Base-by-base conservation (phyloP, 192 early-diverging fungal species). In the Helicostylum pulchrum region DNA sequence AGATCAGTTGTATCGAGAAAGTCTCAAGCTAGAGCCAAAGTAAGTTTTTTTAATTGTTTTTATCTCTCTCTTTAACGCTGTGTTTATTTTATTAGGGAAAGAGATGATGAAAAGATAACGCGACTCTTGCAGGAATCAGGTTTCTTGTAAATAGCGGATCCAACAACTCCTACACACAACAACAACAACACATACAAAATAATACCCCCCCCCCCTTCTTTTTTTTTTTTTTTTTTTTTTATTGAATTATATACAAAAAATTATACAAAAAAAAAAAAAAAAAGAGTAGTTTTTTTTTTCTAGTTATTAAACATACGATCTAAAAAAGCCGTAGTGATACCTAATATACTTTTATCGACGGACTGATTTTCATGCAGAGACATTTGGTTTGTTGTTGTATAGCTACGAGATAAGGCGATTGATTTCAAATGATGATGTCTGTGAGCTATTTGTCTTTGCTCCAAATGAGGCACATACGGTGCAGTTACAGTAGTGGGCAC, bases 1-100 rank as follows among this genome's bases (percentile, higher is more conserved):
- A 31, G 77, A 82, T 50, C 85, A 87, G 70, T 77, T 95, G 43
- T 96, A 92, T 76, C 81, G 86, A 44, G 83, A 86, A 80, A 89
- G 88, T 70, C 72, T 91, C 43, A 83, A 73, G 12, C 71, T 97
- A 48, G 95, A 97, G 75, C 95, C 95, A 64, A 88, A 88, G 82
- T 85, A 65, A 76, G 71, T 64, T 51, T 36, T 43, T 46, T 49
- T 62, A 31, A 11, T 4, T 50, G 30, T 2, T 31, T 20, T 31
- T 12, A 6, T 2, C n/a, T 14, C 14, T n/a, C n/a, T n/a, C n/a
- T n/a, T n/a, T 15, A 19, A 48, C 17, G 8, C 17, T 48, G 10
- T 34, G 5, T 39, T 34, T 2, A 19, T 51, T 43, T 30, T 32
- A n/a, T 49, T 48, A 81, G 87, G 70, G 90, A 92, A 67, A 81